These are phyloP conservation scores for Tuber borchii DNA, from an alignment of 495 filamentous ascomycete genomes.

Conservation along the genomic window DNA sequence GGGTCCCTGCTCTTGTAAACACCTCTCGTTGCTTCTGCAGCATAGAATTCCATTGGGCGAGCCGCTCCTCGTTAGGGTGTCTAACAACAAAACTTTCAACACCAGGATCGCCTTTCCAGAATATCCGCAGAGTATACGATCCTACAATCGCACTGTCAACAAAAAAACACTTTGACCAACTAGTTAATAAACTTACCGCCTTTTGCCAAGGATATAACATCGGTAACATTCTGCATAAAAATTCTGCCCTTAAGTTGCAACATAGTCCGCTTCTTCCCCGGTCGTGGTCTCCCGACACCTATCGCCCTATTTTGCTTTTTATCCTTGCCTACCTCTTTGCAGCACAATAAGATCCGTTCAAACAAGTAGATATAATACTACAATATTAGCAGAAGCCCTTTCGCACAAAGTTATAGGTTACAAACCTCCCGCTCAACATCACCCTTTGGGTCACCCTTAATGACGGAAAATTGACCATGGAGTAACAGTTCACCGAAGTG, in stretches of 20 bases:
- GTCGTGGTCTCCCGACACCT: conserved; percentile 60
- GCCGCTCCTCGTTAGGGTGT: conserved; percentile 78
- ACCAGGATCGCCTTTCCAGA: conserved; percentile 94
- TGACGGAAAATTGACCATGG: conserved; percentile 86
- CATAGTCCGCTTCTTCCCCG: conserved; percentile 65
- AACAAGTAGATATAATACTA: conserved; percentile 98
- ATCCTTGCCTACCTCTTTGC: conserved; percentile 85
- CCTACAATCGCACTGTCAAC: conserved; percentile 47
- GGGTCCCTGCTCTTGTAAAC: conserved; percentile 46
- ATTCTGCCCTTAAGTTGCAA: conserved; percentile 93
- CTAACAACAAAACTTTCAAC: conserved; percentile 95
- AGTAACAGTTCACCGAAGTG: conserved; percentile 83
- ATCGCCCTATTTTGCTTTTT: conserved; percentile 68
- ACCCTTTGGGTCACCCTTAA: conserved; percentile 72
- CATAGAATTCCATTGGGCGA: conserved; percentile 79
- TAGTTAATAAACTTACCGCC: conserved; percentile 55
- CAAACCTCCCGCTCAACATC: conserved; percentile 80
- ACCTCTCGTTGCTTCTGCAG: conserved; percentile 49
- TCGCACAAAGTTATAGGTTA: conserved; percentile 30
- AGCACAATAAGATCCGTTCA: conserved; percentile 89
- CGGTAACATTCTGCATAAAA: conserved; percentile 98
- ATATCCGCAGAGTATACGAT: conserved; percentile 91
- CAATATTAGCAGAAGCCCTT: conserved; percentile 23
- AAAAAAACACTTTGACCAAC: neutral
- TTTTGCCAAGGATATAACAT: conserved; percentile 74